These are phyloP conservation scores for Colletotrichum acutatum DNA, from an alignment of 2,329 filamentous ascomycete genomes.

Conservation along the genomic window DNA sequence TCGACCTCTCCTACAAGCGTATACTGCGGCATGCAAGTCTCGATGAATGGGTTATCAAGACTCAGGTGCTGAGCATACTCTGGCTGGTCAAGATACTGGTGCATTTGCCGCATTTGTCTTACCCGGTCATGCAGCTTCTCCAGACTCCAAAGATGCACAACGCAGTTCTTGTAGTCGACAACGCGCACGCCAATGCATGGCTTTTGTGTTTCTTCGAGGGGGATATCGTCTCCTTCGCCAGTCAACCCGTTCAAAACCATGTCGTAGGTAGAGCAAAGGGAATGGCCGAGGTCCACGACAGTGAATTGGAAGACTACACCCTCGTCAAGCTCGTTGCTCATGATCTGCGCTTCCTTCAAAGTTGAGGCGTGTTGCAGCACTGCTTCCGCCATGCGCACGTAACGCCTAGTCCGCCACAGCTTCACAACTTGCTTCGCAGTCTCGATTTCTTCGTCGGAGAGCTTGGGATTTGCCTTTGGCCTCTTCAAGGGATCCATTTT, in stretches of 20 bases:
- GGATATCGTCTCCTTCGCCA: conserved; percentile 83
- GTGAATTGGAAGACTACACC: conserved; percentile 95
- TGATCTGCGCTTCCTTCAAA: conserved; percentile 95
- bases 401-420: conserved; percentile 86
- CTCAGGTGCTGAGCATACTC: conserved; percentile 95
- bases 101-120: conserved; percentile 93
- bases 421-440: conserved; percentile 74
- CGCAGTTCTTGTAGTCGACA: conserved; percentile 86
- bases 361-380: conserved; percentile 88
- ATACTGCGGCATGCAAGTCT: conserved; percentile 90
- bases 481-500: conserved; percentile 75
- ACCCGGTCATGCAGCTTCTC: conserved; percentile 91
- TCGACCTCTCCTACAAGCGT: conserved; percentile 93
- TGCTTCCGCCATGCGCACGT: conserved; percentile 92
- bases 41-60: conserved; percentile 91
- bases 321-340: conserved; percentile 97
- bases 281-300: conserved; percentile 88
- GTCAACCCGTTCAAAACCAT: conserved; percentile 92
- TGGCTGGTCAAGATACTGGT: conserved; percentile 94
- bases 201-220: conserved; percentile 83
- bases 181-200: conserved; percentile 92
- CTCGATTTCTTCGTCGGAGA: conserved; percentile 78
- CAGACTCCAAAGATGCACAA: conserved; percentile 93
- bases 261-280: conserved; percentile 93
- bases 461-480: conserved; percentile 68